Evolutionary conservation across 306 rosid genomes (phyloP), one percentile per base, ranked within the genome.

Genomic region (Cicer judaicum): DNA sequence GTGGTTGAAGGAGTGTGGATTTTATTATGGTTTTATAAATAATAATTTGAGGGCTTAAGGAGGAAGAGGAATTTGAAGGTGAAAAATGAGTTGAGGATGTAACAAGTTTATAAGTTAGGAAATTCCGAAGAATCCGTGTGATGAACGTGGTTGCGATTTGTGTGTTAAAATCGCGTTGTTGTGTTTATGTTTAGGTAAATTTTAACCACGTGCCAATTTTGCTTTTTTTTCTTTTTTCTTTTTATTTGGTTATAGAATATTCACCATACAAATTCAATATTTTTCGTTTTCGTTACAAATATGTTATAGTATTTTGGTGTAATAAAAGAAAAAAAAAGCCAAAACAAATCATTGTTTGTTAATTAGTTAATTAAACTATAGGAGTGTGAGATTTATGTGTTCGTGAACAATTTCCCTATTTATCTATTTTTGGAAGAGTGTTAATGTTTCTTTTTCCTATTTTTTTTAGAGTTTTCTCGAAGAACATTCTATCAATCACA

Each of bases 101-200:
- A 56, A 19, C 10, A 7, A 10, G 50, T 39, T 71, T 43, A 15
- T 42, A 75, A 65, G 80, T 61, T 80, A 79, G 82, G 41, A 73
- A 14, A 12, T 5, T n/a, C 66, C 72, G 63, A 73, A 63, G 50
- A 77, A 78, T 63, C 49, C 82, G 88, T 34, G 79, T 75, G 79
- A 52, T 7, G 61, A 75, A 84, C 84, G 89, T 82, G 81, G 82
- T 29, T 1, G 41, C 64, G 69, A 36, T 43, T 87, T 80, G 84
- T 41, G 64, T 43, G 82, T 50, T 2, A 2, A 61, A 39, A 64
- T 70, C 76, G 74, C 47, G 81, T 80, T 82, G 73, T 15, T 0
- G 3, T 59, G 11, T 46, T 36, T 70, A 0, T 49, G 10, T 54
- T 36, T 70, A 0, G 40, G 16, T 48, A 64, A 56, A 64, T 53